Evolutionary conservation across 768 basidiomycete species (phyloP).

Genomic region (Russula dissimulans): DNA sequence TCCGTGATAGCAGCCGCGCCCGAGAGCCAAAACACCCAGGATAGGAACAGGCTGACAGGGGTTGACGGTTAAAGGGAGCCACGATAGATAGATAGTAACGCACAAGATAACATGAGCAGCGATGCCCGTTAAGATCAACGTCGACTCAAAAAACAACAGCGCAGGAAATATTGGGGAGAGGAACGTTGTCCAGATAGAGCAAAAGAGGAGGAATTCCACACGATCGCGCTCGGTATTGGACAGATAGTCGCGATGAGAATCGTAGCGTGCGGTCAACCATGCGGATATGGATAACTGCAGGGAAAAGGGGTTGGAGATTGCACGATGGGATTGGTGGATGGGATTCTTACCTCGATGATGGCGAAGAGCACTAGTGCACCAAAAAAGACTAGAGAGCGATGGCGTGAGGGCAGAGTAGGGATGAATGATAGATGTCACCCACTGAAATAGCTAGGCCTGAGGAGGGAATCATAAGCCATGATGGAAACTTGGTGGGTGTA

Average conservation of each 20-base stretch:
- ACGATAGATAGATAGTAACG: not conserved
- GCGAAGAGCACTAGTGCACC: slow-evolving; percentile 9
- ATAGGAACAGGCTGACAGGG: slow-evolving; percentile 13
- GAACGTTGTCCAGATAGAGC: slow-evolving; percentile 19
- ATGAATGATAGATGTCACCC: not conserved
- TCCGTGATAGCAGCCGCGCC: slow-evolving; percentile 18
- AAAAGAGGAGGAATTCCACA: slow-evolving; percentile 19
- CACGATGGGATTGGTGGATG: not conserved
- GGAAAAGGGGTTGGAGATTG: not conserved
- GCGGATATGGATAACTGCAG: slow-evolving; percentile 58
- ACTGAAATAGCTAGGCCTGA: slow-evolving; percentile 15
- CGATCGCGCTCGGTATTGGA: slow-evolving; percentile 45
- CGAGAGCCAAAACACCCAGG: slow-evolving; percentile 21
- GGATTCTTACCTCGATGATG: slow-evolving; percentile 14
- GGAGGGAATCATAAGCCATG: slow-evolving; percentile 2
- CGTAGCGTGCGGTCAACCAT: slow-evolving; percentile 59
- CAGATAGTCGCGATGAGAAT: slow-evolving; percentile 43
- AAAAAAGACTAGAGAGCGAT: slow-evolving; percentile 8
- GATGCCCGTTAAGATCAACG: slow-evolving; percentile 1
- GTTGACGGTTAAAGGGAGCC: not conserved
- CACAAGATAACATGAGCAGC: slow-evolving; percentile 17
- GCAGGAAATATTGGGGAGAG: slow-evolving; percentile 16
- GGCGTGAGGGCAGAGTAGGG: not conserved
- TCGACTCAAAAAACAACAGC: not conserved
- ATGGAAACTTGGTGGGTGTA: not conserved